These are phyloP conservation scores for Blastobotrys muscicola DNA, from an alignment of 805 yeast species.

Conservation along the genomic window DNA sequence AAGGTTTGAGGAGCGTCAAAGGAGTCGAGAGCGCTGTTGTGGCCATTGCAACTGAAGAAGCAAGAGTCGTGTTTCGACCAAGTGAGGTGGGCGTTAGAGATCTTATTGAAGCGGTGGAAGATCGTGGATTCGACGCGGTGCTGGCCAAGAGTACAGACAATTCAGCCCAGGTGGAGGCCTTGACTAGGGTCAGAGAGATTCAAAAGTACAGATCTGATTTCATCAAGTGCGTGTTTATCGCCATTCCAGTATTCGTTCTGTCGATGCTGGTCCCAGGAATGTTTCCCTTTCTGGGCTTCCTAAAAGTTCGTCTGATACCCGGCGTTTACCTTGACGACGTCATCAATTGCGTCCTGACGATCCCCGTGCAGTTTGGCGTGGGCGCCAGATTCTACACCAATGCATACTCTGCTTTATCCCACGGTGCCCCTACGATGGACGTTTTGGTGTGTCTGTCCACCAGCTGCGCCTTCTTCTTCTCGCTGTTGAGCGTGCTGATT, in stretches of 20 bases:
- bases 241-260: conserved; percentile 47
- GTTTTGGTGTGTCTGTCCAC: conserved; percentile 80
- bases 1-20: conserved; percentile 32
- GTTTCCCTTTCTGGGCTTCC: conserved; percentile 24
- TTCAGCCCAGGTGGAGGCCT: conserved; percentile 55
- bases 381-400: conserved; percentile 61
- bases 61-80: conserved; percentile 44
- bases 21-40: conserved; percentile 46
- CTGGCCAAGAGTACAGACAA: conserved; percentile 42
- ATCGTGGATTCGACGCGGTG: conserved; percentile 45
- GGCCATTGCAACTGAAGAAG: conserved; percentile 46
- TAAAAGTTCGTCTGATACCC: conserved; percentile 34
- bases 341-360: conserved; percentile 46
- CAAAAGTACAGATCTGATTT: conserved; percentile 57
- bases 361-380: conserved; percentile 55
- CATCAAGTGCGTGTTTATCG: conserved; percentile 41
- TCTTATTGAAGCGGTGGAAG: conserved; percentile 44
- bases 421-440: conserved; percentile 83
- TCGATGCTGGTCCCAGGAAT: conserved; percentile 33
- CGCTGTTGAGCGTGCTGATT: conserved; percentile 50
- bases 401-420: conserved; percentile 54
- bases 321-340: conserved; percentile 62
- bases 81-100: conserved; percentile 47
- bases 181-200: conserved; percentile 65
- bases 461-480: conserved; percentile 64